Evolutionary conservation across 352 stramenopile species (phyloP).

Genomic region (Aphanomyces cochlioides): DNA sequence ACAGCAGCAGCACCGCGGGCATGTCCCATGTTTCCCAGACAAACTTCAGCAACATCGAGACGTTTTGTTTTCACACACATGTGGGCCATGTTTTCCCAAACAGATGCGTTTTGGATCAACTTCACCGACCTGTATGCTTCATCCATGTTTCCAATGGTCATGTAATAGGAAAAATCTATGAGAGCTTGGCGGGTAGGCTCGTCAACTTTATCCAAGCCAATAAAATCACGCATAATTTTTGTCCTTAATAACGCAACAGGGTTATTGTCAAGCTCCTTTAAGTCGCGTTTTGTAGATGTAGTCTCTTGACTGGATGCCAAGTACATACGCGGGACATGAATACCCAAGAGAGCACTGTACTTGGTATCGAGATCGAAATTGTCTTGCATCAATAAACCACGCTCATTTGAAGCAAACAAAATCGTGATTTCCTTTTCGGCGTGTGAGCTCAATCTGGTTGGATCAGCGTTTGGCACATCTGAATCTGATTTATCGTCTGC

Average conservation of each 20-base stretch:
- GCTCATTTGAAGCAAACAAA: constrained; percentile 90
- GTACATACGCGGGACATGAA: constrained; percentile 80
- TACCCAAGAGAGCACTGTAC: constrained; percentile 75
- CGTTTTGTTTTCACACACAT: constrained; percentile 96
- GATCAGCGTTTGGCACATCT: not conserved
- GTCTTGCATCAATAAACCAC: constrained; percentile 90
- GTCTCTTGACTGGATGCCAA: constrained; percentile 36
- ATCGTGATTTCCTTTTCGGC: constrained; percentile 86
- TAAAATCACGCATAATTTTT: constrained; percentile 92
- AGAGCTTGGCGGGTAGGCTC: constrained; percentile 79
- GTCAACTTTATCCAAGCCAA: constrained; percentile 87
- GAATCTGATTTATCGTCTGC: not conserved
- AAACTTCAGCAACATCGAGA: constrained; percentile 92
- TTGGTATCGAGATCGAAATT: constrained; percentile 81
- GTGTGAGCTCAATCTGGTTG: constrained; percentile 27
- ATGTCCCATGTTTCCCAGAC: constrained; percentile 93
- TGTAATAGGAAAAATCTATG: constrained; percentile 94
- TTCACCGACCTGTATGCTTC: constrained; percentile 92
- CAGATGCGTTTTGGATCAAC: constrained; percentile 87
- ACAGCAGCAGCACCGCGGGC: constrained; percentile 87
- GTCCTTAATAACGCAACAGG: constrained; percentile 54
- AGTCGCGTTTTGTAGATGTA: constrained; percentile 29
- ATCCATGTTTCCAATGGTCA: constrained; percentile 94
- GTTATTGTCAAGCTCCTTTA: constrained; percentile 20
- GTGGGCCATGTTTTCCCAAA: constrained; percentile 96